phyloP scores from a whole-genome alignment of 2,329 filamentous ascomycete genomes.

The Coleophoma eucalyptorum region DNA sequence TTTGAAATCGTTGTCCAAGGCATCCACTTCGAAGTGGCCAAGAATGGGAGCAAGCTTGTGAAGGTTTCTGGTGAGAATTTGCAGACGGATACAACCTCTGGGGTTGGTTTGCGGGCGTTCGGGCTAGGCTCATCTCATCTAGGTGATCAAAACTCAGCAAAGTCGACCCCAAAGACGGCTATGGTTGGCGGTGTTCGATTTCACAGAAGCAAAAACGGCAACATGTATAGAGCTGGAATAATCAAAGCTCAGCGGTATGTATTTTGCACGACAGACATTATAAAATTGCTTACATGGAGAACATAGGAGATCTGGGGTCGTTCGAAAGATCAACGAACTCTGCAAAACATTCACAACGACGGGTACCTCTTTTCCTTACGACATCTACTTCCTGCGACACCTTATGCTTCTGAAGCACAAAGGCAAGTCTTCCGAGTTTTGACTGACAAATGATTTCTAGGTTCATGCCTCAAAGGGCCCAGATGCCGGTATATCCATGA shows the following conservation, averaged over 20 bases:
- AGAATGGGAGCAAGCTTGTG: conserved; percentile 79
- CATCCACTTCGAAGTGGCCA: conserved; percentile 68
- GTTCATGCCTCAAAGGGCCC: conserved; percentile 79
- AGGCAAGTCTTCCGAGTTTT: conserved; percentile 17
- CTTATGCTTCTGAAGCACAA: conserved; percentile 8
- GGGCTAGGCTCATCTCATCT: conserved; percentile 26
- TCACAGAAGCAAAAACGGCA: conserved; percentile 81
- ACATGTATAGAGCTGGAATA: conserved; percentile 74
- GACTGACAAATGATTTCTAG: conserved; percentile 45
- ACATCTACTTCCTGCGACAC: conserved; percentile 15
- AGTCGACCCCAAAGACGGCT: conserved; percentile 70
- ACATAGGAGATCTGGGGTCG: conserved; percentile 33
- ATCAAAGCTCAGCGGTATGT: conserved; percentile 74
- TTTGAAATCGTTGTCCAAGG: conserved; percentile 68
- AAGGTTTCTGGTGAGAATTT: conserved; percentile 60
- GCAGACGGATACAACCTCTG: conserved; percentile 5
- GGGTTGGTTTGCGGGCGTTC: neutral
- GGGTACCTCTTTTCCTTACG: conserved; percentile 48
- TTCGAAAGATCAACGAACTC: conserved; percentile 67
- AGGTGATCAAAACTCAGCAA: conserved; percentile 58
- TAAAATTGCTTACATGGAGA: neutral
- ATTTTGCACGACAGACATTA: neutral
- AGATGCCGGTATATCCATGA: conserved; percentile 82
- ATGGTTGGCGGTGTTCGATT: conserved; percentile 76
- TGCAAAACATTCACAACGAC: conserved; percentile 71